Evolutionary conservation across 1,284 basidiomycete species (phyloP).

Genomic region (Ustilago curta): DNA sequence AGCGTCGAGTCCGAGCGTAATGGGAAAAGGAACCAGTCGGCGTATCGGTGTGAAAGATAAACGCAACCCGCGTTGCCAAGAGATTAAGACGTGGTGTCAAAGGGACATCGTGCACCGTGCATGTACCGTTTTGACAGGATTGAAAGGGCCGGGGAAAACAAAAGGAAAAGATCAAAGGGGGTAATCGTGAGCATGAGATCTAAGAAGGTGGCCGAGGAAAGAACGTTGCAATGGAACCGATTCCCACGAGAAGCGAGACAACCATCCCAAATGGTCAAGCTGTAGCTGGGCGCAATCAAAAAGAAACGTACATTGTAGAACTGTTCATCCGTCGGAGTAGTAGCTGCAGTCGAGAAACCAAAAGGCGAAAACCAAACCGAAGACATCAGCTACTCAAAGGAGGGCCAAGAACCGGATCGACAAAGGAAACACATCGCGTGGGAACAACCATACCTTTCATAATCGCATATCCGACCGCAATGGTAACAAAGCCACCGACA

Average conservation of each 20-base stretch:
- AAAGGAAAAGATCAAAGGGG: too few relatives aligned
- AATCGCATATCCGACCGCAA: constrained; percentile 54
- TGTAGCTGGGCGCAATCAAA: neutral
- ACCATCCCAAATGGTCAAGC: neutral
- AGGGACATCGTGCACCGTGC: too few relatives aligned
- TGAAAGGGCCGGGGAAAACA: too few relatives aligned
- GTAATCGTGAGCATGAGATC: neutral
- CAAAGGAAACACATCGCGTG: constrained; percentile 2
- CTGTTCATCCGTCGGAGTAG: constrained; percentile 62
- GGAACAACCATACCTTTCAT: constrained; percentile 56
- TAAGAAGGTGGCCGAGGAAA: neutral
- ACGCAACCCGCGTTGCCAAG: too few relatives aligned
- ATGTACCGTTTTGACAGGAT: too few relatives aligned
- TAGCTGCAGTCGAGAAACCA: constrained; percentile 34
- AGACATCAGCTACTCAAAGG: neutral
- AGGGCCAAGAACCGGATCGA: neutral
- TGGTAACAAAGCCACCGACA: constrained; percentile 36
- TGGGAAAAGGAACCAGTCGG: too few relatives aligned
- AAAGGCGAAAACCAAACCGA: neutral
- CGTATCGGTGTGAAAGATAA: too few relatives aligned
- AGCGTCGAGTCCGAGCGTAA: too few relatives aligned
- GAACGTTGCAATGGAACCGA: neutral
- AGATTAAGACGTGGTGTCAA: too few relatives aligned
- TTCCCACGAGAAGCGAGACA: neutral
- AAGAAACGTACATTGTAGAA: constrained; percentile 60